Base-by-base conservation (phyloP, 768 basidiomycete genomes). In the Dictyophora rubrovolvata region DNA sequence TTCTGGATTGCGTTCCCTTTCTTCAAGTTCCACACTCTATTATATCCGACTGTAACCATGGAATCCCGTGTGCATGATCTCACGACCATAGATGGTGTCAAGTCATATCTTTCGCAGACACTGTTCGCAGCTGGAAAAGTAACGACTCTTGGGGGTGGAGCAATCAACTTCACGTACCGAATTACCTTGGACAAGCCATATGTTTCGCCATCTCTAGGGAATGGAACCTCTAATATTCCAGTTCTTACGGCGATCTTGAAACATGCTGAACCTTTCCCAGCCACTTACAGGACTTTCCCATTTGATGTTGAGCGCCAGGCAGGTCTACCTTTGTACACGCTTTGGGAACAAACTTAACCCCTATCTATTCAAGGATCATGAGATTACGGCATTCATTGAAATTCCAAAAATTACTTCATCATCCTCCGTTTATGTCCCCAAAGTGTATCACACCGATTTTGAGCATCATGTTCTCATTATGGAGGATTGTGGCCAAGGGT, bases 151-250 rank as follows among this genome's bases (percentile, higher is more conserved):
- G 68, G 72, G 4, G 85, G 84, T 1, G 85, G 85, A 6, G 54
- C 34, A 20, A 74, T 72, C 33, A 86, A 85, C 68, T 86, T 77
- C 67, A 67, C 75, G n/a, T 87, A 75, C 65, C 77, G 85, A 33
- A 65, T 86, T n/a, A 65, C 66, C 34, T 72, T 85, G 48, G 62
- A 61, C 16, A 61, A 53, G 35, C 73, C 75, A 9, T 70, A 77
- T 58, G 2, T n/a, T n/a, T 18, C 34, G 7, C 28, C 28, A 28
- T 28, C 28, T 28, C 7, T 7, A 10, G 42, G 14, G n/a, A n/a
- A 17, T 5, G 18, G 20, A 16, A 46, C 47, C 12, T 23, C 11
- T 7, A 12, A 21, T 16, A 65, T 75, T 36, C 80, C 77, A 0
- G 69, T 65, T 4, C 59, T 66, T 53, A 83, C 81, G 4, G 65